These are phyloP conservation scores for Pleurotus giganteus DNA, from an alignment of 768 basidiomycete genomes.

Conservation along the genomic window DNA sequence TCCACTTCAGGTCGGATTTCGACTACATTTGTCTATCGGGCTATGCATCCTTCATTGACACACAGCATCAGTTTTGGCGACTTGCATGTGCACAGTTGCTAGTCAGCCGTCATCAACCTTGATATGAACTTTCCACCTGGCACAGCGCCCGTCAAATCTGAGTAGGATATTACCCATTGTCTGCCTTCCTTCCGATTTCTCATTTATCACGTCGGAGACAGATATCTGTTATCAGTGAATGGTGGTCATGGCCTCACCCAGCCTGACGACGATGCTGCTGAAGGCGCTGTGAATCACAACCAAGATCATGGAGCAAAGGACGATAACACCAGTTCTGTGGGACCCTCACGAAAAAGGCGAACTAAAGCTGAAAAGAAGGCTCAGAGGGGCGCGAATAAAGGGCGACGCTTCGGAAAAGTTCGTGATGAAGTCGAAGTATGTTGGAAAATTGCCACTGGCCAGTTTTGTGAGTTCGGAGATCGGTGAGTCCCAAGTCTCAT, in stretches of 20 bases:
- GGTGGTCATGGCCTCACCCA: slow-evolving; percentile 19
- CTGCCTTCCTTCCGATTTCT: background rate
- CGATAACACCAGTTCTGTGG: slow-evolving; percentile 19
- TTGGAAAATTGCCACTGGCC: slow-evolving; percentile 71
- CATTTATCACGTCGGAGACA: slow-evolving; percentile 14
- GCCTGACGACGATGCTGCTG: slow-evolving; percentile 60
- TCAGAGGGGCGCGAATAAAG: slow-evolving; percentile 80
- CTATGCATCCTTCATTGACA: no score
- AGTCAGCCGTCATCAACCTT: background rate
- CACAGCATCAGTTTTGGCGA: no score
- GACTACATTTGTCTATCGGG: no score
- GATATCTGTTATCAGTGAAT: slow-evolving; percentile 37
- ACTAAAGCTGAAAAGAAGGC: slow-evolving; percentile 72
- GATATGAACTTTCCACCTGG: slow-evolving; percentile 29
- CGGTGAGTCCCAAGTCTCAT: slow-evolving; percentile 43
- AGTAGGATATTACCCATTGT: slow-evolving; percentile 32
- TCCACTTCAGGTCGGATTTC: no score
- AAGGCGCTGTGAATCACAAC: slow-evolving; percentile 47
- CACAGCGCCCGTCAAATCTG: slow-evolving; percentile 51
- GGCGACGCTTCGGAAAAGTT: slow-evolving; percentile 71
- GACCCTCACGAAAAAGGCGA: slow-evolving; percentile 32
- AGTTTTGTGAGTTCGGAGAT: slow-evolving; percentile 66
- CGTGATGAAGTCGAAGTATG: slow-evolving; percentile 83
- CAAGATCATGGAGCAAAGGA: slow-evolving; percentile 23
- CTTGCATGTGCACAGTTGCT: no score